Evolutionary conservation across 2,329 filamentous ascomycete genomes (phyloP), one percentile per base, ranked within the genome.

Genomic region (Elsinoe batatas): DNA sequence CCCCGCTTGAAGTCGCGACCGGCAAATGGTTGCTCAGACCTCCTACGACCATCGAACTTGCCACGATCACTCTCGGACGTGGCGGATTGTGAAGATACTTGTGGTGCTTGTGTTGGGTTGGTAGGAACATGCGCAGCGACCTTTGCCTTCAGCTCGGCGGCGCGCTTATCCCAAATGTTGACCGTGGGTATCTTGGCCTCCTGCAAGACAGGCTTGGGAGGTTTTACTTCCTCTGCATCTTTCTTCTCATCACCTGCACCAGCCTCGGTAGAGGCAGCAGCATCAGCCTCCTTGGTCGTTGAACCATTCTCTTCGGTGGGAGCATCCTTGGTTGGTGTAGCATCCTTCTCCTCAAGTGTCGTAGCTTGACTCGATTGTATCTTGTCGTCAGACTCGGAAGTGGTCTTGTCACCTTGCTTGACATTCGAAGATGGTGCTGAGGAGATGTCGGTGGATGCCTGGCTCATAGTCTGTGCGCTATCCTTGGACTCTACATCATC

Each of bases 141-240:
- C 67, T 82, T 84, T 37, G 79, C 74, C 59, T 78, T 74, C 43
- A 77, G 72, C 46, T 82, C 83, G 64, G 89, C 84, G 63, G 79
- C 84, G 56, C 91, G 81, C 71, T 91, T 82, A 60, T 84, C 80
- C 91, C 93, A 98, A 59, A 91, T 76, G 69, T 98, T 98, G 57
- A 96, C 86, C 1, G 82, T 70, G 0, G 93, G 93, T 42, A 87
- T 77, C 30, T 89, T 86, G 15, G 91, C 91, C 58, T 93, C 88
- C 46, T 85, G 84, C 40, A 95, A 76, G 63, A 85, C 79, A 59
- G 84, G 82, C 63, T 79, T 74, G 12, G 75, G 74, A 58, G 80
- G 73, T 61, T 59, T 56, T 58, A 60, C 58, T 79, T 78, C 61
- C 80, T 80, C 82, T 43, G 78, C 75, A 15, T 79, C 74, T 26